A percentile compares a stretch with the other conserved stretches of the same genome.
Conservation (phyloP, 2,329 filamentous ascomycete genomes). For the Pestalotiopsis sp. region DNA sequence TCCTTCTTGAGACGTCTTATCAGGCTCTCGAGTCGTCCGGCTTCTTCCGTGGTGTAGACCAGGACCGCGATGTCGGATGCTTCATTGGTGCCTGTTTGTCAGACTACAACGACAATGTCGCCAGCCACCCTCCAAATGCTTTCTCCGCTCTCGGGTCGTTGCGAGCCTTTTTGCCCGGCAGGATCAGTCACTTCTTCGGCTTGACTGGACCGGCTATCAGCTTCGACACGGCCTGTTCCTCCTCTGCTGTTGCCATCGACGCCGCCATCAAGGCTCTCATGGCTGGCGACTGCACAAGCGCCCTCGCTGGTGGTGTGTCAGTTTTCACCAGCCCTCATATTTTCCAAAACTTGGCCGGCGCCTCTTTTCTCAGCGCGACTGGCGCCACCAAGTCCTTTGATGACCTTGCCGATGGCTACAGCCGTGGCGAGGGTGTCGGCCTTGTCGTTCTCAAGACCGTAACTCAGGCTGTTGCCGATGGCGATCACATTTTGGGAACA, state of each 20-base stretch:
- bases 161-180: slow-evolving; percentile 33
- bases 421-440: slow-evolving; percentile 52
- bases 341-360: slow-evolving; percentile 26
- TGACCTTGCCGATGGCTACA: slow-evolving; percentile 55
- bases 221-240: slow-evolving; percentile 43
- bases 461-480: slow-evolving; percentile 50
- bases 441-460: slow-evolving; percentile 53
- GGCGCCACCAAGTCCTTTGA: slow-evolving; percentile 54
- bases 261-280: slow-evolving; percentile 25
- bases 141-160: slow-evolving; percentile 11
- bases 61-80: slow-evolving; percentile 24
- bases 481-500: slow-evolving; percentile 50
- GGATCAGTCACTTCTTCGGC: slow-evolving; percentile 43
- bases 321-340: slow-evolving; percentile 31
- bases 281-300: slow-evolving; percentile 5
- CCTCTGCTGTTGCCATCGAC: slow-evolving; percentile 37
- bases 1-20: slow-evolving; percentile 37
- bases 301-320: slow-evolving; percentile 8
- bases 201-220: slow-evolving; percentile 43
- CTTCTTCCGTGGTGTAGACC: slow-evolving; percentile 23
- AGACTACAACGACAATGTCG: slow-evolving; percentile 23
- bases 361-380: slow-evolving; percentile 43
- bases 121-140: slow-evolving; percentile 16
- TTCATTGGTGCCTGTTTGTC: slow-evolving; percentile 19
- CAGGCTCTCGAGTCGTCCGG: slow-evolving; percentile 32